Conservation (phyloP, 257 asterid genomes). For the Nicotiana tabacum region DNA sequence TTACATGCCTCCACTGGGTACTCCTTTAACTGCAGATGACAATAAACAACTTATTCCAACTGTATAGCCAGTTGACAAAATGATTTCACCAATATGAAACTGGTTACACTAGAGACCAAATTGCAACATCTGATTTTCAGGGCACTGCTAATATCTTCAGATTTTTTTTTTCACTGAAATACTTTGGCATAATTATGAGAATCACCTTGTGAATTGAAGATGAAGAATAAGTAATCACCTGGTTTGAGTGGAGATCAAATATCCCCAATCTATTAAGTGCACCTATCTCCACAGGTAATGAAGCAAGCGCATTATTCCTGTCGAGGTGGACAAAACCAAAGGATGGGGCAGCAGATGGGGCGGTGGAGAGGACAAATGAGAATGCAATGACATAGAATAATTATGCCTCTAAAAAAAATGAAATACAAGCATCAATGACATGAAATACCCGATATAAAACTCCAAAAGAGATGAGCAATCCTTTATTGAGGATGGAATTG, state of each 20-base stretch:
- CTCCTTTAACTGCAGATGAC: conserved; percentile 70
- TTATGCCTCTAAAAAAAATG: background rate
- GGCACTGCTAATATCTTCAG: background rate
- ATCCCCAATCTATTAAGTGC: conserved; percentile 71
- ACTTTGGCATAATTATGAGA: background rate
- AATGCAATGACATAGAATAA: conserved; percentile 6
- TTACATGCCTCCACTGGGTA: conserved; percentile 89
- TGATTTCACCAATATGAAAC: conserved; percentile 14
- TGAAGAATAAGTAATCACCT: conserved; percentile 39
- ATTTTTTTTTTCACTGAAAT: background rate
- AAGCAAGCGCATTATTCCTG: conserved; percentile 68
- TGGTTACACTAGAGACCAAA: conserved; percentile 10
- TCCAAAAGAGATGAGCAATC: conserved; percentile 80
- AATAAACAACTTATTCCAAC: conserved; percentile 7
- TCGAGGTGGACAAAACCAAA: conserved; percentile 18
- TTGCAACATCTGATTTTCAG: background rate
- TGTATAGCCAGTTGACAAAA: conserved; percentile 12
- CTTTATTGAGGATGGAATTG: conserved; percentile 78
- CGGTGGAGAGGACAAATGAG: background rate
- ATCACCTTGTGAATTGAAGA: conserved; percentile 14
- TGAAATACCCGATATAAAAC: conserved; percentile 75
- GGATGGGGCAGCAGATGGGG: background rate
- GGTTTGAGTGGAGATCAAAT: conserved; percentile 94
- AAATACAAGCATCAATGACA: background rate
- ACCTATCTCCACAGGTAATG: conserved; percentile 81